Evolutionary conservation across 495 filamentous ascomycete species (phyloP), one percentile per base, ranked within the genome.

Genomic region (Astrocystis sublimbata): DNA sequence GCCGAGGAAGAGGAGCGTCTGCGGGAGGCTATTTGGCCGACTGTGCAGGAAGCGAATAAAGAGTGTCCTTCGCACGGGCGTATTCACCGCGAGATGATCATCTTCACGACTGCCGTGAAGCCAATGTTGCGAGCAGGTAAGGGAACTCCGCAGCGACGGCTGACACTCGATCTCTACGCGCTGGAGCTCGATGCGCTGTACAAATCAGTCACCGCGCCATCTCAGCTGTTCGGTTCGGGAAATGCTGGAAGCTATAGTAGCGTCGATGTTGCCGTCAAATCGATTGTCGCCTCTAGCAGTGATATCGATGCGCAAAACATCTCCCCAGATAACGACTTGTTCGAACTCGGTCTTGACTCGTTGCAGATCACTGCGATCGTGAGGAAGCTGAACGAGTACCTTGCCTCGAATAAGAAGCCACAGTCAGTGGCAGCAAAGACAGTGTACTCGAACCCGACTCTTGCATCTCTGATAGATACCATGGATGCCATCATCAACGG

Each of bases 81-180:
- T 47, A 71, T 75, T 45, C 61, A 62, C 12, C 66, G 65, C 4
- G 64, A 71, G 51, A 65, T 74, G 38, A 66, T 72, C 28, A 23
- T 65, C 23, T 71, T 75, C 19, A 70, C 78, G 1, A 49, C 69
- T 2, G 62, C 61, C 2, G 70, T 65, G 8, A 81, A 79, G 55
- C 81, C 81, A 2, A 78, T 85, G 58, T 58, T 75, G 23, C 55
- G 72, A 15, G 75, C 83, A 2, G 73, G 68, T 2, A 85, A 87
- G 71, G 84, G 82, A 0, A 81, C 79, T 0, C 71, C 82, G 0
- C 74, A 79, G 65, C 72, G 83, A 6, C 68, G 69, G 31, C 52
- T 71, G 10, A 78, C 77, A 7, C 55, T 79, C 4, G 68, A 76
- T n/a, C 61, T 75, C n/a, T 86, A 84, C 62, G 60, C 70, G 15